Conservation (phyloP, 2,329 filamentous ascomycete genomes). For the Tolypocladium album region DNA sequence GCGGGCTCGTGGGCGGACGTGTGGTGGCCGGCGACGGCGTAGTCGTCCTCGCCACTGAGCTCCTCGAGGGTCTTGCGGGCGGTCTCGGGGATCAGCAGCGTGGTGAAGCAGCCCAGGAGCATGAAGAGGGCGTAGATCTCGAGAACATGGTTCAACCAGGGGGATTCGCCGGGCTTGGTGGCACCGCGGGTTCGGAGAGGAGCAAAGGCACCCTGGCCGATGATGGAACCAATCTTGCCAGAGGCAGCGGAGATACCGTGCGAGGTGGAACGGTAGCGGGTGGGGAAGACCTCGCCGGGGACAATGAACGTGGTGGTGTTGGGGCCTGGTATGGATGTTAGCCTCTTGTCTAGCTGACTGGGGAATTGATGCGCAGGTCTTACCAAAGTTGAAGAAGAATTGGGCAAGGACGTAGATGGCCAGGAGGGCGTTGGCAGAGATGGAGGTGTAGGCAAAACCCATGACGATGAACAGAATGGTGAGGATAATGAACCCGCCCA, state of each 20-base stretch:
- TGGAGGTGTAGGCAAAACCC: conserved; percentile 49
- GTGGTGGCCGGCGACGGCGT: conserved; percentile 7
- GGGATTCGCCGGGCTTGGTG: conserved; percentile 26
- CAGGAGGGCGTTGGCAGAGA: conserved; percentile 40
- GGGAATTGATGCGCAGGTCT: neutral
- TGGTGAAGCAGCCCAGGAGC: conserved; percentile 59
- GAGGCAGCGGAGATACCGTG: conserved; percentile 46
- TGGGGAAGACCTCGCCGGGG: conserved; percentile 45
- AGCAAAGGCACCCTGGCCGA: conserved; percentile 46
- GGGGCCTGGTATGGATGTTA: conserved; percentile 21
- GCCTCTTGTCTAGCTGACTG: neutral
- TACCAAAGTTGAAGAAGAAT: conserved; percentile 48
- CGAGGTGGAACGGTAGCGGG: conserved; percentile 44
- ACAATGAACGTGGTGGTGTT: conserved; percentile 48
- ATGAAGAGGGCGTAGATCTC: conserved; percentile 69
- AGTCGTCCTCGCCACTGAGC: conserved; percentile 31
- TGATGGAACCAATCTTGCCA: conserved; percentile 46
- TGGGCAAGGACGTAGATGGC: conserved; percentile 46
- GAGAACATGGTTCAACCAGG: conserved; percentile 70
- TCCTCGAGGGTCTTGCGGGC: conserved; percentile 65
- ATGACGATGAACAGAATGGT: conserved; percentile 52
- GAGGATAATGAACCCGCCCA: conserved; percentile 50
- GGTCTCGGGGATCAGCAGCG: conserved; percentile 62
- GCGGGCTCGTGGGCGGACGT: neutral
- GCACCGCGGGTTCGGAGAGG: conserved; percentile 38